phyloP scores from a whole-genome alignment of 306 rosid genomes.

The Sicyos edulis region DNA sequence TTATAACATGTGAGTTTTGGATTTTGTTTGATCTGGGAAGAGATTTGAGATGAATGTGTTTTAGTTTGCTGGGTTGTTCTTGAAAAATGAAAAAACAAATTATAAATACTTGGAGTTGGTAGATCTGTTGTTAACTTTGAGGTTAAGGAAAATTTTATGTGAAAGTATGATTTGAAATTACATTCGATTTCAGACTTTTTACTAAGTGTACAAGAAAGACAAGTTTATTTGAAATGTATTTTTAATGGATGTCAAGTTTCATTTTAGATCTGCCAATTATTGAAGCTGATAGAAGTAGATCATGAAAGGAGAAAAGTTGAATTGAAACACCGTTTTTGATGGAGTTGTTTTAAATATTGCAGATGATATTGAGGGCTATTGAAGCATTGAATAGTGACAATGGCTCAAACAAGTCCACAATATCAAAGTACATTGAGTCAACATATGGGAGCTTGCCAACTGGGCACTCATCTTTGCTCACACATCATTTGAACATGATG shows the following conservation, averaged over 20 bases:
- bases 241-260: neutral
- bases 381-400: constrained; percentile 45
- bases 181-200: no score
- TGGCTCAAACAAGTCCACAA: constrained; percentile 69
- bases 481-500: constrained; percentile 59
- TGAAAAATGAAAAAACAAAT: no score
- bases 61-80: neutral
- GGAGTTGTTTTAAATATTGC: constrained; percentile 14
- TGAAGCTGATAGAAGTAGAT: no score
- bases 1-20: no score
- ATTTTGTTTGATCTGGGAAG: neutral
- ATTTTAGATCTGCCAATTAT: neutral
- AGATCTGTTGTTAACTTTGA: neutral
- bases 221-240: no score
- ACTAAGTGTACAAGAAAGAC: no score
- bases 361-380: constrained; percentile 68
- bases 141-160: no score
- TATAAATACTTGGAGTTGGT: neutral
- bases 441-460: constrained; percentile 60
- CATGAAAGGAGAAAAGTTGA: neutral
- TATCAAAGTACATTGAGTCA: constrained; percentile 67
- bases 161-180: no score
- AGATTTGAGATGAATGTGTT: neutral
- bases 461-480: constrained; percentile 50
- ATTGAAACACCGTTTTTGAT: neutral